These are phyloP conservation scores for Dianthus caryophyllus DNA, from an alignment of 148 eudicot genomes.

Conservation along the genomic window DNA sequence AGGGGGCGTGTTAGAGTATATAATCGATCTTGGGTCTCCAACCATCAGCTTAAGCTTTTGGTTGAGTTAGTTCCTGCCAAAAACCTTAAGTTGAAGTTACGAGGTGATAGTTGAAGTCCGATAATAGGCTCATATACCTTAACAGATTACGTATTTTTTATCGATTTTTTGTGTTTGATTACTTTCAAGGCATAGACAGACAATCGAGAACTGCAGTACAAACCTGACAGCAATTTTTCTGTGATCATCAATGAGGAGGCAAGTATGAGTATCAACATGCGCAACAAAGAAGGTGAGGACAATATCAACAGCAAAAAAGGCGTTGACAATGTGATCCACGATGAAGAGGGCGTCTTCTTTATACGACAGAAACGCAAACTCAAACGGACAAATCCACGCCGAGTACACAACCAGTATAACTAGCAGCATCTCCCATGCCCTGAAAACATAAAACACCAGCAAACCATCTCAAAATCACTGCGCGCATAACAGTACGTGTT, in stretches of 20 bases:
- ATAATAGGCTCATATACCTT: no score
- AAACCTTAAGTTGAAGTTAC: no score
- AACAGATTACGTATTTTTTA: no score
- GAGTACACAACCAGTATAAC: constrained; percentile 73
- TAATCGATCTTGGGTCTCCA: no score
- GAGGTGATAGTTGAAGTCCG: no score
- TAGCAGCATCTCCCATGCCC: constrained; percentile 84
- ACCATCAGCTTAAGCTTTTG: no score
- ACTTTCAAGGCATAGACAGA: not conserved
- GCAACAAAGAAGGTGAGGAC: constrained; percentile 90
- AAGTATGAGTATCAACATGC: constrained; percentile 56
- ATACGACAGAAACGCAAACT: constrained; percentile 65
- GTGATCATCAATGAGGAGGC: constrained; percentile 73
- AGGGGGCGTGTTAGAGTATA: no score
- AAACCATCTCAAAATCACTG: no score
- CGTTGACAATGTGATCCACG: constrained; percentile 70
- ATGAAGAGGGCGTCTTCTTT: constrained; percentile 48
- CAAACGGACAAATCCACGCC: constrained; percentile 88
- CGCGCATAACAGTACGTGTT: no score
- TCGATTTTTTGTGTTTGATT: not conserved
- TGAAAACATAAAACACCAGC: constrained; percentile 32
- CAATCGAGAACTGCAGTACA: constrained; percentile 8
- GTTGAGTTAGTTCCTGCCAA: no score
- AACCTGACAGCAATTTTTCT: constrained; percentile 69
- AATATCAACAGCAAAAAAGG: constrained; percentile 80